Percentiles rank a stretch among this genome's conserved stretches.
Evolutionary conservation across 2,329 filamentous ascomycete genomes (phyloP).

Genomic region (Colletotrichum lupini): DNA sequence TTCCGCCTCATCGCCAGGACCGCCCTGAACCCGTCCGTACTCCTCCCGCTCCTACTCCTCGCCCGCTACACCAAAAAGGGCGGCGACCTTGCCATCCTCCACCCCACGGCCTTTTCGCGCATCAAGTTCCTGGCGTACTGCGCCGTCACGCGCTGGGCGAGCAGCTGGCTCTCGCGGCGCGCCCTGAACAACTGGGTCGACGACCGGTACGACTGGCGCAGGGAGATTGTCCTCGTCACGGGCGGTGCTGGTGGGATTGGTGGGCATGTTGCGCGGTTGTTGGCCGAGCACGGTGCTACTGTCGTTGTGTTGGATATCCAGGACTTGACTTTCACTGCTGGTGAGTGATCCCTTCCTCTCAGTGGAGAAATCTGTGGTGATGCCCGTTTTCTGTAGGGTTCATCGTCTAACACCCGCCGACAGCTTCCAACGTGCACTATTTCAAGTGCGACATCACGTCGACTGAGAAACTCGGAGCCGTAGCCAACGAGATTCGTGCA

Average conservation of each 20-base stretch:
- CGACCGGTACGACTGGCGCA: constrained; percentile 72
- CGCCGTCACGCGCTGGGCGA: constrained; percentile 60
- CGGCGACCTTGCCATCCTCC: constrained; percentile 62
- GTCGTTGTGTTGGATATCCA: constrained; percentile 80
- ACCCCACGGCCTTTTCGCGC: constrained; percentile 61
- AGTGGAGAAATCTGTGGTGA: not conserved
- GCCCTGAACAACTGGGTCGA: constrained; percentile 60
- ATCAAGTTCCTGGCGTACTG: constrained; percentile 65
- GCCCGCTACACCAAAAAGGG: constrained; percentile 73
- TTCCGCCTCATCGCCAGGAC: constrained; percentile 68
- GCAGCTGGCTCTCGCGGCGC: constrained; percentile 61
- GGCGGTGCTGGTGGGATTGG: constrained; percentile 82
- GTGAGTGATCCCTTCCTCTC: constrained; percentile 45
- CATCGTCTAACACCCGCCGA: constrained; percentile 20
- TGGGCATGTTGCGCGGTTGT: constrained; percentile 69
- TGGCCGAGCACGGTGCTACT: constrained; percentile 73
- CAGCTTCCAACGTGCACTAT: constrained; percentile 68
- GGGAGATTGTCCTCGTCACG: constrained; percentile 79
- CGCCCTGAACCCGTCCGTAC: constrained; percentile 71
- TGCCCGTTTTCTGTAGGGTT: not conserved
- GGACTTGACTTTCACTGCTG: constrained; percentile 60
- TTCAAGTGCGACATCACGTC: constrained; percentile 78
- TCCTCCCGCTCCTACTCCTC: constrained; percentile 72
- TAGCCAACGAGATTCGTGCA: constrained; percentile 63
- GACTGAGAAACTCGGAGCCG: constrained; percentile 60